Evolutionary conservation across 2,329 filamentous ascomycete species (phyloP), one percentile per base, ranked within the genome.

Genomic region (Pseudocercospora musae): DNA sequence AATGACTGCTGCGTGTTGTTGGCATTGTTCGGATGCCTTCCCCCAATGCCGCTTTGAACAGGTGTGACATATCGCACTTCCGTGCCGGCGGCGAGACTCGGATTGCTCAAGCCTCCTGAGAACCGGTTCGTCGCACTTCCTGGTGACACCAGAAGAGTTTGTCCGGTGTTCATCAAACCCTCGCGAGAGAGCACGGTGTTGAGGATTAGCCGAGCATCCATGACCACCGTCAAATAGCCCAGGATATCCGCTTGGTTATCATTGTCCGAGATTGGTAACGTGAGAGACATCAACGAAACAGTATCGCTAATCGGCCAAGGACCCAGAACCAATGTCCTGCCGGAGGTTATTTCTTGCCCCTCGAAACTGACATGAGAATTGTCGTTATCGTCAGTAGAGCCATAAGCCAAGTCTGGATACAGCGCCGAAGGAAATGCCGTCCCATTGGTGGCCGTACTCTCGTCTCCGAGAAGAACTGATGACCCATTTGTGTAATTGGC

Each of bases 181-280:
- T 92, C 89, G 1, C 81, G 78, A 1, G 88, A 89, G 18, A 78
- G 76, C 25, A 87, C 78, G 1, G 92, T 83, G 49, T 82, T 76
- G n/a, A 87, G 78, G 3, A 95, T 79, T 1, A 89, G 82, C 3
- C 79, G 78, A 1, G 88, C 88, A 60, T 90, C 85, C 59, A 90
- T 84, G n/a, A 96, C 81, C 1, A 94, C 79, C 0, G 92, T 96
- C 79, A 96, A 84, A 79, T 92, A 96, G 1, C 91, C 93, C 4
- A 96, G 81, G 0, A 94, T 84, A 65, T 89, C 87, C 3, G 78
- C 78, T 46, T 77, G 74, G 1, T 83, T 82, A 1, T 82, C 81
- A 67, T 88, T 89, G 72, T 89, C 87, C 63, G 90, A 84, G 58
- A 97, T 86, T 0, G 92, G 91, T 15, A 94, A 78, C 0, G 92